Evolutionary conservation across 1,284 basidiomycete species (phyloP), one percentile per base, ranked within the genome.

Genomic region (Amylostereum chailletii): DNA sequence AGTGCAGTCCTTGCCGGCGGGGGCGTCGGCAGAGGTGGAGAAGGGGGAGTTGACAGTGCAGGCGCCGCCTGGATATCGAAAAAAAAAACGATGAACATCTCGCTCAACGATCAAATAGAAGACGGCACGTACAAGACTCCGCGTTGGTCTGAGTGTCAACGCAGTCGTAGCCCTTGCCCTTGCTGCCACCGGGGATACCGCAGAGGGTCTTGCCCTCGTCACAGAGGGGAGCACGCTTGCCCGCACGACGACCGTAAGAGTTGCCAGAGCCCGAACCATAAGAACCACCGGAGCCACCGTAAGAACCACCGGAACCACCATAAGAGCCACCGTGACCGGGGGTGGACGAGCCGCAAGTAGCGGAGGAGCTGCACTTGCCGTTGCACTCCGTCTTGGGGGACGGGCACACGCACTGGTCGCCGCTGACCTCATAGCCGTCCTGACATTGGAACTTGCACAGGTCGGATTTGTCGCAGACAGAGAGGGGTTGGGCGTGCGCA

Each of bases 361-460:
- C 42, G 48, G 45, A 50, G 11, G 19, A 37, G n/a, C 48, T 43
- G 37, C 48, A 50, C 36, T 45, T 42, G 27, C 48, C 48, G 36
- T 50, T 50, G 32, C 48, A 50, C 26, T 45, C 48, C 1, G 44
- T 39, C 37, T 11, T 19, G 10, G 42, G 42, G 4, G 44, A 10
- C 7, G 42, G 42, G 48, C 48, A 50, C 5, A 4, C 30, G 30
- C 48, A 50, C 8, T 42, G 19, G 7, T 31, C 40, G 48, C 57
- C 58, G 8, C 33, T 36, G 4, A 45, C 43, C 34, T 42, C 34
- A 48, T 53, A 58, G 34, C 57, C 57, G 47, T 58, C 46, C 11
- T 37, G 8, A 49, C 58, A 60, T 1, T 50, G 30, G 49, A 50
- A 58, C 45, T 42, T 45, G 43, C 58, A 60, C 3, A 52, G 55